phyloP scores from a whole-genome alignment of 2,329 filamentous ascomycete genomes.

The Zymoseptoria crescenta region DNA sequence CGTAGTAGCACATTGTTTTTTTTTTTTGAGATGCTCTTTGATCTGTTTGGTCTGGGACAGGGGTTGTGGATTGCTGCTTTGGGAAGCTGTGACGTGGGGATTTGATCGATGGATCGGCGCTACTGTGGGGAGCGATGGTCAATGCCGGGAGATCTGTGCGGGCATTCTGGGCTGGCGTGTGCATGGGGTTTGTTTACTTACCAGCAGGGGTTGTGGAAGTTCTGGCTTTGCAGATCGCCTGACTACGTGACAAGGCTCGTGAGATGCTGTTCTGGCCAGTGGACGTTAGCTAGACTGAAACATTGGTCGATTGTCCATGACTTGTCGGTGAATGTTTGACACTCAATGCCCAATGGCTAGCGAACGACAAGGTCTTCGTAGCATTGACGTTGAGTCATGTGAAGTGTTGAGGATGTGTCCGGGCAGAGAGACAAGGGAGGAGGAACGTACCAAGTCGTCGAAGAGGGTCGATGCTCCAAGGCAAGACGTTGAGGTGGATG shows the following conservation, averaged over 20 bases:
- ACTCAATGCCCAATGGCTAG: neutral
- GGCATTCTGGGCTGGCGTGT: neutral
- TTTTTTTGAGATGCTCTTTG: conserved; percentile 27
- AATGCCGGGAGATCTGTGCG: conserved; percentile 5
- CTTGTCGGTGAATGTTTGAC: neutral
- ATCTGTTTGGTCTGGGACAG: neutral
- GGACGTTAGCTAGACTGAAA: neutral
- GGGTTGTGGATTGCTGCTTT: neutral
- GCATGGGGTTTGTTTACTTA: neutral
- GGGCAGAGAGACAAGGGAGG: conserved; percentile 1
- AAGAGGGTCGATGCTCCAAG: neutral
- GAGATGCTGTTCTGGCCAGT: neutral
- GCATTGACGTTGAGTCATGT: conserved; percentile 5
- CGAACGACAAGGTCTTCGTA: neutral
- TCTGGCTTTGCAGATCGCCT: neutral
- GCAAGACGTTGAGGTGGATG: conserved; percentile 1
- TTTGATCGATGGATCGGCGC: neutral
- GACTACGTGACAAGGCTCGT: neutral
- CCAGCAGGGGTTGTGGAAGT: neutral
- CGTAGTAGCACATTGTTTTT: conserved; percentile 81
- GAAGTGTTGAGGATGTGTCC: neutral
- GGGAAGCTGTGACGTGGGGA: conserved; percentile 1
- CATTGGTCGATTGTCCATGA: neutral
- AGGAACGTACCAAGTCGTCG: conserved; percentile 10
- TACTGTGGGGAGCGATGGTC: conserved; percentile 3